Evolutionary conservation across 805 yeast genomes (phyloP).

Genomic region (Teunomyces kruisii): DNA sequence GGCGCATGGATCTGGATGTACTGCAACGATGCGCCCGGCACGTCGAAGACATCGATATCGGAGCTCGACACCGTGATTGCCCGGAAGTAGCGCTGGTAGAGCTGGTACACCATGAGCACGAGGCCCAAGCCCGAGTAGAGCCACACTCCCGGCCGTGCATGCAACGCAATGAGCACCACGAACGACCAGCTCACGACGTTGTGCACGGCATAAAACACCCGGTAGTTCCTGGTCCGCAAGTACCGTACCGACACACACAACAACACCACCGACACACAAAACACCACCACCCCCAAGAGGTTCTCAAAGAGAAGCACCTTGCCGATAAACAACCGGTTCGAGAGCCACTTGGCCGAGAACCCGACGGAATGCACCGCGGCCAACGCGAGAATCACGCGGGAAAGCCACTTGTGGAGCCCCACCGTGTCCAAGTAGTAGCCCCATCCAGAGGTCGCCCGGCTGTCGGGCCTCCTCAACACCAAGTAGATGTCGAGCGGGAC

Average conservation of each 20-base stretch:
- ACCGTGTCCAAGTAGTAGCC: conserved; percentile 55
- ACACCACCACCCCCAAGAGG: conserved; percentile 51
- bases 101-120: conserved; percentile 33
- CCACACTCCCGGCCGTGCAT: conserved; percentile 70
- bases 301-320: conserved; percentile 43
- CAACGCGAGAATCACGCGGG: conserved; percentile 51
- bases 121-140: conserved; percentile 24
- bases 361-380: conserved; percentile 54
- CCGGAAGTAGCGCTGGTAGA: conserved; percentile 28
- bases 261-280: conserved; percentile 34
- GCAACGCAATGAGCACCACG: conserved; percentile 49
- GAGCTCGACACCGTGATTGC: conserved; percentile 10
- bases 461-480: conserved; percentile 48
- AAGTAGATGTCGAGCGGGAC: conserved; percentile 58
- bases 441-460: conserved; percentile 5
- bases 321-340: conserved; percentile 27
- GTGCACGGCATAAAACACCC: conserved; percentile 57
- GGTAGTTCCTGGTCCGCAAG: conserved; percentile 51
- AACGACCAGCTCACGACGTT: conserved; percentile 48
- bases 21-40: background rate
- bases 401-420: conserved; percentile 68
- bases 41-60: conserved; percentile 15
- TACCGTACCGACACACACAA: conserved; percentile 47
- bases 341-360: conserved; percentile 49
- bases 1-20: background rate